These are phyloP conservation scores for Amphicarpaea edgeworthii DNA, from an alignment of 306 rosid genomes.

Conservation along the genomic window DNA sequence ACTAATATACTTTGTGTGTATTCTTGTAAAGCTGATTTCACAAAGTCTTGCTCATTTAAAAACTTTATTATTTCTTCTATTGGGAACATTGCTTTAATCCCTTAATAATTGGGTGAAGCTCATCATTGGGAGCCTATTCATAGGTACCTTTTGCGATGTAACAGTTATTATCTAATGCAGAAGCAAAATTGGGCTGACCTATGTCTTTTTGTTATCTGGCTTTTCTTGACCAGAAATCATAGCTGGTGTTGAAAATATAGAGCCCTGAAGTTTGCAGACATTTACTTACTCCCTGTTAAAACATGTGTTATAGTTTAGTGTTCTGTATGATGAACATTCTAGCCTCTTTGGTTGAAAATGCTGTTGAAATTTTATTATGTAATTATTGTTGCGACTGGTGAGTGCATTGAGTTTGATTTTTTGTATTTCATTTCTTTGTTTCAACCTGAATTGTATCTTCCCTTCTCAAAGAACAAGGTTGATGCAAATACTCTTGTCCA, in stretches of 20 bases:
- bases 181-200: background rate
- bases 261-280: constrained; percentile 28
- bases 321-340: constrained; percentile 10
- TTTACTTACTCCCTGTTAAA: constrained; percentile 21
- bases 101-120: background rate
- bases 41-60: constrained; percentile 7
- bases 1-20: constrained; percentile 28
- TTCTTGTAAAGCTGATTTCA: constrained; percentile 14
- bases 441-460: background rate
- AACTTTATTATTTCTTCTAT: constrained; percentile 11
- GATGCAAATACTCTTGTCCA: constrained; percentile 9
- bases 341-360: constrained; percentile 22
- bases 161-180: constrained; percentile 2
- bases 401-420: constrained; percentile 19
- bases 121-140: constrained; percentile 9
- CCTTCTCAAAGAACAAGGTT: constrained; percentile 4
- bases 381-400: constrained; percentile 12
- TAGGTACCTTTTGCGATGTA: background rate
- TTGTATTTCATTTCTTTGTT: constrained; percentile 35
- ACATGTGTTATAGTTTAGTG: constrained; percentile 28
- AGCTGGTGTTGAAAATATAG: constrained; percentile 26
- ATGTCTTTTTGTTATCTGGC: background rate
- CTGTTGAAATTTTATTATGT: constrained; percentile 16
- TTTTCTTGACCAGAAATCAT: constrained; percentile 19
- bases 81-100: constrained; percentile 2